These are phyloP conservation scores for Verticillium dahliae DNA, from an alignment of 2,329 filamentous ascomycete genomes.

Conservation along the genomic window DNA sequence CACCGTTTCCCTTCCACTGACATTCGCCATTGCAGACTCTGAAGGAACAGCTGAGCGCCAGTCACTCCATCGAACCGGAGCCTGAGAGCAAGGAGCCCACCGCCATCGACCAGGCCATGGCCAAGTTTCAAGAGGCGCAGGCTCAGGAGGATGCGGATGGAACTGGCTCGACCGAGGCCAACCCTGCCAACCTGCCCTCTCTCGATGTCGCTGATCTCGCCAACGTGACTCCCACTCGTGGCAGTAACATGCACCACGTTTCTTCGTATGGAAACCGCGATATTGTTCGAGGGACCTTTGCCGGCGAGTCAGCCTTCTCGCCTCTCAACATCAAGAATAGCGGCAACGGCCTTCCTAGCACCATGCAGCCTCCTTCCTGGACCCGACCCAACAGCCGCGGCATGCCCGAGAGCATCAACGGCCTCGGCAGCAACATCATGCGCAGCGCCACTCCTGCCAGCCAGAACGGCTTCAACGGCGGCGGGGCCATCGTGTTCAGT, in stretches of 20 bases:
- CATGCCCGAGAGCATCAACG: neutral
- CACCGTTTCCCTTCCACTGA: neutral
- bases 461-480: neutral
- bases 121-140: neutral
- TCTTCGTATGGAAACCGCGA: neutral
- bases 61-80: constrained; percentile 23
- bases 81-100: neutral
- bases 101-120: neutral
- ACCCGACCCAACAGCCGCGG: constrained; percentile 1
- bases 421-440: neutral
- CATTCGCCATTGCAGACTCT: constrained; percentile 15
- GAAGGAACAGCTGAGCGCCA: constrained; percentile 28
- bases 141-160: neutral
- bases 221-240: neutral
- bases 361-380: constrained; percentile 8
- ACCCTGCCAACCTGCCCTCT: neutral
- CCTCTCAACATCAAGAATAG: neutral
- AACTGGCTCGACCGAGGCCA: neutral
- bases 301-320: neutral
- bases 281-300: neutral
- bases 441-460: neutral
- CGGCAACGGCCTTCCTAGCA: neutral
- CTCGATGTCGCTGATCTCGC: neutral
- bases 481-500: neutral
- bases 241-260: neutral